A percentile compares a stretch with the other conserved stretches of the same genome.
phyloP scores from a whole-genome alignment of 2,329 filamentous ascomycete species.

The Neonectria faginata region DNA sequence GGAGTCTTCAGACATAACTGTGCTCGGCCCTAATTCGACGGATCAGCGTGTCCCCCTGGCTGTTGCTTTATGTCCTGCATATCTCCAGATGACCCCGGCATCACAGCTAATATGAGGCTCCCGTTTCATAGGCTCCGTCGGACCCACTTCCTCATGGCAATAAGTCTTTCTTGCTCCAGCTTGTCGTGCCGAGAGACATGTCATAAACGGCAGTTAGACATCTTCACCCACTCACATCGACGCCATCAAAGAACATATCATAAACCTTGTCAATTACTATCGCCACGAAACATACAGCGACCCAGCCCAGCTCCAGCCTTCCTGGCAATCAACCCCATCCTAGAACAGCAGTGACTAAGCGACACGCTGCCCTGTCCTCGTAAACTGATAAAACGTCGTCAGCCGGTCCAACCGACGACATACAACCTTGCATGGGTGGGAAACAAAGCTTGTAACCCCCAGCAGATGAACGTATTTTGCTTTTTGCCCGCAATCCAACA shows the following conservation, averaged over 20 bases:
- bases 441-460: not conserved
- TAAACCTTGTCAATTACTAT: conserved; percentile 28
- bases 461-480: not conserved
- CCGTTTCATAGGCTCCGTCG: not conserved
- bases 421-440: not conserved
- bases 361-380: conserved; percentile 2
- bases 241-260: not conserved
- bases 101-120: not conserved
- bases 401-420: not conserved
- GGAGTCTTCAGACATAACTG: not conserved
- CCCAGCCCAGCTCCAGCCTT: conserved; percentile 11
- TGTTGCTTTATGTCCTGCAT: not conserved
- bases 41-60: not conserved
- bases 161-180: not conserved
- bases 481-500: conserved; percentile 3
- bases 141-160: not conserved
- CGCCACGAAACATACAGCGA: conserved; percentile 18
- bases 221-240: not conserved
- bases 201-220: not conserved
- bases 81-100: not conserved
- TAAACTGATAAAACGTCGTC: not conserved
- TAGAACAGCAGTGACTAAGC: conserved; percentile 8
- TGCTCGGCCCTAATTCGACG: not conserved
- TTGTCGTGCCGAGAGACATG: not conserved
- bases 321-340: conserved; percentile 7